Evolutionary conservation across 257 asterid species (phyloP), one percentile per base, ranked within the genome.

Genomic region (Thymus mandschuricus): DNA sequence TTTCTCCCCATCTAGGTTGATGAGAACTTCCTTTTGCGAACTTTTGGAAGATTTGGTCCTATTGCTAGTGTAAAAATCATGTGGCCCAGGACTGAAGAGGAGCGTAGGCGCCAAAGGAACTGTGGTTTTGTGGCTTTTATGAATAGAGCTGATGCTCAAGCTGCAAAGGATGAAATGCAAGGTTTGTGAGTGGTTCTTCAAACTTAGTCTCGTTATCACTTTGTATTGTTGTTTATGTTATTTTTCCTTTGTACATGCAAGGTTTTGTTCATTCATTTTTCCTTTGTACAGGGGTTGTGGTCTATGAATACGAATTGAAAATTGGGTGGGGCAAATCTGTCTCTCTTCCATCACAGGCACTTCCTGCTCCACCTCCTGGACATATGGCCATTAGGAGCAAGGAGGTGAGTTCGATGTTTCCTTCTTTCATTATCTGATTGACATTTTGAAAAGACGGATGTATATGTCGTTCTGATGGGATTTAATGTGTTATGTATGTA

Each of bases 61-160:
- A 88, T 92, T 70, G 98, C 98, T 45, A 92, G 98, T 81, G 98
- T 92, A 64, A 92, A 92, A 72, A 92, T 92, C 76, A 92, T 92
- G 98, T 92, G 98, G 98, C 98, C 98, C 11, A 87, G 98, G 82
- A 92, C 98, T 15, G 98, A 92, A 81, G 98, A 92, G 79, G 98
- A 92, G 67, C 78, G 81, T 50, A 82, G 92, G 79, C 84, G 98
- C 60, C 94, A 89, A 75, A 86, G 98, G 68, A 92, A 92, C 73
- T 92, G 96, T 75, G 98, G 98, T 52, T 92, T 92, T 86, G 98
- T 92, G 78, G 94, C 98, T 79, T 92, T 89, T 85, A 92, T 92
- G 98, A 92, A 92, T 71, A 89, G 98, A 73, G 70, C 86, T 72
- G 96, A 92, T 62, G 98, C 89, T 67, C 98, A 92, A 79, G 98